Evolutionary conservation across 352 stramenopile genomes (phyloP).

Genomic region (Globisporangium camurandrum): DNA sequence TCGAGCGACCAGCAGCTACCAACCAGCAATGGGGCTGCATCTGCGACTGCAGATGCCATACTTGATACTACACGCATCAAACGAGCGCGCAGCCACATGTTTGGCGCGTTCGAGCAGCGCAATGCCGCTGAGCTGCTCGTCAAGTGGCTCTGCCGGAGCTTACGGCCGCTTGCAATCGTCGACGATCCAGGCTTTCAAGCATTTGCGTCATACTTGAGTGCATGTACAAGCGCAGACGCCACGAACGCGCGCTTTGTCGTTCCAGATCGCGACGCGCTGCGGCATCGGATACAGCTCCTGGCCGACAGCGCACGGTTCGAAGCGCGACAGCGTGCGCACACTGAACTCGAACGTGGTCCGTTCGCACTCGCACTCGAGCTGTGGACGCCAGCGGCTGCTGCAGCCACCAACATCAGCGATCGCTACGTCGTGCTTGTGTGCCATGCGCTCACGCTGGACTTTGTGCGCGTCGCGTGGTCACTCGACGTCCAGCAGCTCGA

Average conservation of each 20-base stretch:
- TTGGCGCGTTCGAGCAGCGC: conserved; percentile 16
- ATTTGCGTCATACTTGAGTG: conserved; percentile 20
- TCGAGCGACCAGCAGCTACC: not conserved
- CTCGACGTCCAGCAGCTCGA: conserved; percentile 20
- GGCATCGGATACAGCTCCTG: conserved; percentile 29
- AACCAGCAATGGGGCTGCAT: not conserved
- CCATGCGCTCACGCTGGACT: conserved; percentile 23
- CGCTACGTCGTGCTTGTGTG: conserved; percentile 18
- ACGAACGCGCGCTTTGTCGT: conserved; percentile 10
- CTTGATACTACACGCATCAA: conserved; percentile 1
- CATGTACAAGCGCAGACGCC: too few species aligned
- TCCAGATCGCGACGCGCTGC: conserved; percentile 17
- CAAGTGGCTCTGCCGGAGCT: conserved; percentile 27
- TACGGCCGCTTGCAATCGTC: conserved; percentile 25
- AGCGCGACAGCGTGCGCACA: conserved; percentile 24
- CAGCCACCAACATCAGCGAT: conserved; percentile 1
- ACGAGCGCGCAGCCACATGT: conserved; percentile 9
- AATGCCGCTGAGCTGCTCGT: conserved; percentile 26
- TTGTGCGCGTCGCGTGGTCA: conserved; percentile 14
- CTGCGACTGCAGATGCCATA: not conserved
- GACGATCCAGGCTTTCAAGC: conserved; percentile 24
- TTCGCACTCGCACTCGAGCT: conserved; percentile 24
- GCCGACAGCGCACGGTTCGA: conserved; percentile 31
- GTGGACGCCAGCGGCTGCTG: not conserved
- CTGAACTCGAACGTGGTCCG: conserved; percentile 16